Evolutionary conservation across 2,329 filamentous ascomycete species (phyloP), one percentile per base, ranked within the genome.

Genomic region (Paraconiothyrium brasiliense): DNA sequence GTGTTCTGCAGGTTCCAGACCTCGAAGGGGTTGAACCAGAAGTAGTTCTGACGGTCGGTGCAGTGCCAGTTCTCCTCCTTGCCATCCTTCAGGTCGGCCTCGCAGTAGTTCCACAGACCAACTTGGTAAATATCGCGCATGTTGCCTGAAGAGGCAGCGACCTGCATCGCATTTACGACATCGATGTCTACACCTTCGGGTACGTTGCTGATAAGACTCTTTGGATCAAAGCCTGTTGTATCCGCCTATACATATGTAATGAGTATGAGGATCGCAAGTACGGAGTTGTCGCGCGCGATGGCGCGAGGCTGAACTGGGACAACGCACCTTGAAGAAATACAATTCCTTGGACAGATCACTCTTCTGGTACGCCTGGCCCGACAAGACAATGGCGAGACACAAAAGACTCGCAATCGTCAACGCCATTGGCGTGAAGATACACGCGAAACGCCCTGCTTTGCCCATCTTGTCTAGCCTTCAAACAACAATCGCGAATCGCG

Each of bases 91-190:
- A 85, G 85, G 54, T 84, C 80, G 57, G 86, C 88, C 60, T 84
- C 82, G 86, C 95, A 98, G 86, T 93, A 97, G 76, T 91, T 91
- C 91, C 92, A 97, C 41, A 98, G 85, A 74, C 87, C 88, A 75
- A 98, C 84, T 63, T 91, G 86, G 86, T 97, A 98, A 73, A 89
- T 84, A 75, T 94, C 88, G 72, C 85, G 87, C 61, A 97, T 55
- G 39, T 72, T 71, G 47, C 77, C 69, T 8, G 75, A 67, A 5
- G 74, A 68, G 39, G 78, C 71, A 46, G 76, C 73, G 54, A 75
- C 70, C 11, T 79, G 71, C 58, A 84, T 76, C 13, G 83, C 70
- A 43, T 74, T 27, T 67, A 79, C 67, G 30, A 84, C 76, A 4
- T 82, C 71, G 59, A 76, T 72, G 63, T 80, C 59, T 41, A 70